phyloP scores from a whole-genome alignment of 2,329 filamentous ascomycete genomes.

The Sporothrix phasma region DNA sequence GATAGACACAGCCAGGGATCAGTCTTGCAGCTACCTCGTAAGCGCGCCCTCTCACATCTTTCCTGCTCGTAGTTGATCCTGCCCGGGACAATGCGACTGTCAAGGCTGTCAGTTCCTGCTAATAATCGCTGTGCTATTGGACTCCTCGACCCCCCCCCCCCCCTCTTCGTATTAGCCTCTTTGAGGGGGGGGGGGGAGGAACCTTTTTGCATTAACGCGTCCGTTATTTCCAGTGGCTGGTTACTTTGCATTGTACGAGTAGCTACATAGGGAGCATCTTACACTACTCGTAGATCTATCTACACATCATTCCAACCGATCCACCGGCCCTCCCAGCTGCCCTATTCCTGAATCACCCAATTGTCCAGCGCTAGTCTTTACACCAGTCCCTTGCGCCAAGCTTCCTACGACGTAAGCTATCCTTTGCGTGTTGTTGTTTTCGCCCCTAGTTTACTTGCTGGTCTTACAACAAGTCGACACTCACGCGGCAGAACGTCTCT shows the following conservation, averaged over 20 bases:
- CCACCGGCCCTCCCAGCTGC: too few species aligned
- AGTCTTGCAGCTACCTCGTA: too few species aligned
- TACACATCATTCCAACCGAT: too few species aligned
- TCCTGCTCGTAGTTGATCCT: background rate
- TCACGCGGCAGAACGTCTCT: background rate
- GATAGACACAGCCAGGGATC: background rate
- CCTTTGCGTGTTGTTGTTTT: background rate
- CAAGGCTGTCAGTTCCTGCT: background rate
- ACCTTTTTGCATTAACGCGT: too few species aligned
- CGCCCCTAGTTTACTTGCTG: background rate
- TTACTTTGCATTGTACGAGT: too few species aligned
- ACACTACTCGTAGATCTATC: too few species aligned
- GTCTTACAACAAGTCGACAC: background rate
- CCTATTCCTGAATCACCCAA: too few species aligned
- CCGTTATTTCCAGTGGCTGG: too few species aligned
- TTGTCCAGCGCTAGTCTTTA: background rate
- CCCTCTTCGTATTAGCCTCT: too few species aligned
- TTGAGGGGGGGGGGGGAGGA: too few species aligned
- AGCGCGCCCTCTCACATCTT: background rate
- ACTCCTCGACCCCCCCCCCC: background rate
- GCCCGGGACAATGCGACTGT: background rate
- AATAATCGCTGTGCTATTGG: background rate
- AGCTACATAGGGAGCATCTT: too few species aligned
- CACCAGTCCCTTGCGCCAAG: conserved; percentile 13
- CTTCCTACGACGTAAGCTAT: conserved; percentile 7